Evolutionary conservation across 2,329 filamentous ascomycete species (phyloP).

Genomic region (Fusarium sp.): DNA sequence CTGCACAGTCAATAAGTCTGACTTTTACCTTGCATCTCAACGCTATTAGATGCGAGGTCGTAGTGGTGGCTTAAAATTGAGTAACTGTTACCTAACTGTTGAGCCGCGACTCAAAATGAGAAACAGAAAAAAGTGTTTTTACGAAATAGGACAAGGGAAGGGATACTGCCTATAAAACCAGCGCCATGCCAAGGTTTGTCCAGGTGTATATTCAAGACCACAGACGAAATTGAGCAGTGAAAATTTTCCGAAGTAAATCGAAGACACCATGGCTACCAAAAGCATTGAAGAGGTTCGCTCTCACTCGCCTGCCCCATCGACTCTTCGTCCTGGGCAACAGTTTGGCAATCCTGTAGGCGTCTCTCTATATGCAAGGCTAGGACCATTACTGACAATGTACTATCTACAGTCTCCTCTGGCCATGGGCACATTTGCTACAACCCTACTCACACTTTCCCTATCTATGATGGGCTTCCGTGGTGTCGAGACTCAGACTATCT

Average conservation of each 20-base stretch:
- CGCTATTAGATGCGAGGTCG: conserved; percentile 5
- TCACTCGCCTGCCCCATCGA: conserved; percentile 6
- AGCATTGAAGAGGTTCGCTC: conserved; percentile 25
- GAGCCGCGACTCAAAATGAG: neutral
- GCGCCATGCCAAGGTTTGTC: conserved; percentile 11
- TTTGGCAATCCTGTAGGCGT: conserved; percentile 31
- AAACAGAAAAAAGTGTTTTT: conserved; percentile 5
- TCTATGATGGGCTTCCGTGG: conserved; percentile 51
- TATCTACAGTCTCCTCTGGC: conserved; percentile 37
- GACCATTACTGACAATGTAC: neutral
- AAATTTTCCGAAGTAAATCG: neutral
- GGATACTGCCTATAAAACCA: conserved; percentile 18
- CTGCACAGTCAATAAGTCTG: conserved; percentile 2
- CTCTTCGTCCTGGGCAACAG: neutral
- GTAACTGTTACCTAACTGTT: conserved; percentile 36
- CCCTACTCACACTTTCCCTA: conserved; percentile 46
- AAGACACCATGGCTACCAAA: conserved; percentile 10
- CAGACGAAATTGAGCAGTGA: neutral
- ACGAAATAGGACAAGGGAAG: neutral
- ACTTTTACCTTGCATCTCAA: conserved; percentile 13
- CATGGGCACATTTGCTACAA: conserved; percentile 51
- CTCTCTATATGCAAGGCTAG: fast-evolving
- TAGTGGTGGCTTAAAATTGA: neutral
- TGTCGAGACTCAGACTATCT: conserved; percentile 47
- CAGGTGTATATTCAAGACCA: neutral